Evolutionary conservation across 257 asterid species (phyloP).

Genomic region (Perilla frutescens): DNA sequence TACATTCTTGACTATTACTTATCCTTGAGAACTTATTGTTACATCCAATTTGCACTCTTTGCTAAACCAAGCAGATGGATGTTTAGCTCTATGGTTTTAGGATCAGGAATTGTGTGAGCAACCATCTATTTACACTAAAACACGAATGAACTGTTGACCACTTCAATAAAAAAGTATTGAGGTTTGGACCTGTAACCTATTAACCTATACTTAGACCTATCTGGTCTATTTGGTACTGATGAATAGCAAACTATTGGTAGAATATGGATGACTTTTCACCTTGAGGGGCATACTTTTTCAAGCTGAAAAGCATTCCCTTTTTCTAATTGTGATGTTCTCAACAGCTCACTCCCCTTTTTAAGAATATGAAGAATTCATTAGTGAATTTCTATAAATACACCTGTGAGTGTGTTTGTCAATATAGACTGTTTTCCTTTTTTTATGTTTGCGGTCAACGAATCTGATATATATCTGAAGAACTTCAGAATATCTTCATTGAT

Average conservation of each 20-base stretch:
- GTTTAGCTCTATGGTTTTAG: neutral
- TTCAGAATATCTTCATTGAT: no score
- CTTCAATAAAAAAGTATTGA: neutral
- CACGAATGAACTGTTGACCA: neutral
- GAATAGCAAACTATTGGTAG: neutral
- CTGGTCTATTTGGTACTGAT: neutral
- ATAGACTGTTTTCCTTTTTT: neutral
- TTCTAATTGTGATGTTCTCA: neutral
- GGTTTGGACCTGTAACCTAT: no score
- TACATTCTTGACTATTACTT: neutral
- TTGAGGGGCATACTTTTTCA: conserved; percentile 2
- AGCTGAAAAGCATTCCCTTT: neutral
- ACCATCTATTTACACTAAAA: neutral
- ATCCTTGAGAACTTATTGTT: neutral
- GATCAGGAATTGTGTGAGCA: neutral
- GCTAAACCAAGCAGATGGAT: neutral
- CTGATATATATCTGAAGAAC: neutral
- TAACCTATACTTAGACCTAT: no score
- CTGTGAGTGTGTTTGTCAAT: neutral
- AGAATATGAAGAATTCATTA: neutral
- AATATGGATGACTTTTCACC: conserved; percentile 17
- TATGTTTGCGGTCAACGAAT: neutral
- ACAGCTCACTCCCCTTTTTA: neutral
- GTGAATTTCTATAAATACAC: neutral
- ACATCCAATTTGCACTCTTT: neutral